Conservation (phyloP, 176 grass and related monocot genomes). For the Guadua angustifolia region DNA sequence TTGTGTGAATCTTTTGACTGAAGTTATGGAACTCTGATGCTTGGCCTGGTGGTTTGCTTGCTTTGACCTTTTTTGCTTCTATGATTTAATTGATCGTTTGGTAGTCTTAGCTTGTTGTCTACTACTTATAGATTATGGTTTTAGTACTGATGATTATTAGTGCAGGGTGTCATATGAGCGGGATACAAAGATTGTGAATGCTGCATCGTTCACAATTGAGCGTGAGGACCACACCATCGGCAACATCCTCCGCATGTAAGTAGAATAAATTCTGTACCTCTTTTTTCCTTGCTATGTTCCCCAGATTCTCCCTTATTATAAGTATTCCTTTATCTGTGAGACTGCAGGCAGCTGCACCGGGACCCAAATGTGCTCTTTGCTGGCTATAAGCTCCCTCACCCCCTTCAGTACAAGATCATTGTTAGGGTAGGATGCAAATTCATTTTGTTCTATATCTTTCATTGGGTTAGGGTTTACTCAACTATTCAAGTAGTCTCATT, state of each 20-base stretch:
- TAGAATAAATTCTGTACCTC: not conserved
- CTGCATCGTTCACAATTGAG: slow-evolving; percentile 55
- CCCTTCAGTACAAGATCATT: slow-evolving; percentile 61
- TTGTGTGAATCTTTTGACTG: not conserved
- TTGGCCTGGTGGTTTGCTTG: not conserved
- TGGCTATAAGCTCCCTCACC: slow-evolving; percentile 56
- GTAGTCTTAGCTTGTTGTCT: not conserved
- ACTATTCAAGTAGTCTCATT: not conserved
- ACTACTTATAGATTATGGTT: not conserved
- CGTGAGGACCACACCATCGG: slow-evolving; percentile 61
- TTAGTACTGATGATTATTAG: not conserved
- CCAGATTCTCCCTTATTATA: not conserved
- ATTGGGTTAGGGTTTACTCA: not conserved
- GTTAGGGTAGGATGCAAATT: slow-evolving; percentile 38
- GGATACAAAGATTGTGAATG: slow-evolving; percentile 65
- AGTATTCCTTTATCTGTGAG: slow-evolving; percentile 4
- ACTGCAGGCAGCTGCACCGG: slow-evolving; percentile 53
- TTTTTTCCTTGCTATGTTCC: not conserved
- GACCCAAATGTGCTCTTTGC: slow-evolving; percentile 62
- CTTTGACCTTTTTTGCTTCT: not conserved
- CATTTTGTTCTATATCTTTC: slow-evolving; percentile 2
- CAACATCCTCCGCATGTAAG: slow-evolving; percentile 56
- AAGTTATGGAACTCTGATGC: not conserved
- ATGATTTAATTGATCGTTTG: not conserved
- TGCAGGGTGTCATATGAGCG: slow-evolving; percentile 54